Conservation (phyloP, 1,139 yeast genomes). For the Suhomyces bokatorum region DNA sequence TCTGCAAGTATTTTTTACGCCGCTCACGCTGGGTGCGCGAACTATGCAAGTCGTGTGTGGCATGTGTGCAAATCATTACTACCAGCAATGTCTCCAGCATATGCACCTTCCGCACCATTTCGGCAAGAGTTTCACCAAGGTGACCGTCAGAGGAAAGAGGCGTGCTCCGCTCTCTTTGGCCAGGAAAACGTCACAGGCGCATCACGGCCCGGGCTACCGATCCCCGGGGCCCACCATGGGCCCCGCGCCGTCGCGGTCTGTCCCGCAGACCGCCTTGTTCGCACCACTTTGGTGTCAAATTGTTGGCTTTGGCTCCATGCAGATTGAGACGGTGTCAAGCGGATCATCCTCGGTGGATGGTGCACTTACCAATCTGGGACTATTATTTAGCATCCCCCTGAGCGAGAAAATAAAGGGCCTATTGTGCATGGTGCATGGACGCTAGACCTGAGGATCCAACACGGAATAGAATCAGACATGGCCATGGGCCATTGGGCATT, state of each 20-base stretch:
- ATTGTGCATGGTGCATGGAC: slow-evolving; percentile 3
- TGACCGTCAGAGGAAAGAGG: neutral
- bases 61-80: neutral
- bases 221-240: neutral
- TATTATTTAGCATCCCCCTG: slow-evolving; percentile 10
- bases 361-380: neutral
- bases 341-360: slow-evolving; percentile 2
- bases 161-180: neutral
- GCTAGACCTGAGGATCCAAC: neutral
- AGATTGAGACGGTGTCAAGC: neutral
- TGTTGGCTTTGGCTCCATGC: neutral
- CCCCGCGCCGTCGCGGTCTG: neutral
- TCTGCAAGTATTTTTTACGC: neutral
- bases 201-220: neutral
- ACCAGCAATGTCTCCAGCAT: neutral
- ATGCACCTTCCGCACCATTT: slow-evolving; percentile 1
- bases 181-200: neutral
- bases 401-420: slow-evolving; percentile 9
- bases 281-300: neutral
- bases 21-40: slow-evolving; percentile 2
- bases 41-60: neutral
- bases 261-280: neutral
- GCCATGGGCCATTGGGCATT: neutral
- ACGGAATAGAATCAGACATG: too few relatives aligned
- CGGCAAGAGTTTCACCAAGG: slow-evolving; percentile 4